Conservation (phyloP, 2,329 filamentous ascomycete species). For the Lasiodiplodia sp. region DNA sequence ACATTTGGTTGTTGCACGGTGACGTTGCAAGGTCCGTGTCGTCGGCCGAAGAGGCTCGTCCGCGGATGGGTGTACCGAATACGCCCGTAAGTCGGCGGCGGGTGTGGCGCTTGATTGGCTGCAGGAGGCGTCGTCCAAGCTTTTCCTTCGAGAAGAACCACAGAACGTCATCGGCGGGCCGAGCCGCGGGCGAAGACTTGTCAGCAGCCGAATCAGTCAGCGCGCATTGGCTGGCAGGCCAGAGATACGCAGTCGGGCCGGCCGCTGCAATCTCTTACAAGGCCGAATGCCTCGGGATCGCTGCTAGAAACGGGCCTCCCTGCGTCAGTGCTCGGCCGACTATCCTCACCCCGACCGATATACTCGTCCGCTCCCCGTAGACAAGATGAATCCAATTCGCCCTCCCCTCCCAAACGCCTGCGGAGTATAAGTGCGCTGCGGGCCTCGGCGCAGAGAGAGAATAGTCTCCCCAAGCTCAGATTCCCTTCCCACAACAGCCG, state of each 20-base stretch:
- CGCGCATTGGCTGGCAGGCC: neutral
- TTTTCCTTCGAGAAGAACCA: too few species aligned
- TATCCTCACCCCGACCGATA: neutral
- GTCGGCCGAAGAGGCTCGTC: constrained; percentile 12
- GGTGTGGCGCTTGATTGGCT: constrained; percentile 8
- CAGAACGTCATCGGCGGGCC: neutral
- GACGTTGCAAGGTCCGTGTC: neutral
- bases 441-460: neutral
- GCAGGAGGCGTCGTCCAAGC: neutral
- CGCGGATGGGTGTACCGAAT: neutral
- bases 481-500: neutral
- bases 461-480: neutral
- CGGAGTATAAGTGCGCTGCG: constrained; percentile 8
- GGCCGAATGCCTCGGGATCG: neutral
- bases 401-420: neutral
- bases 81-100: neutral
- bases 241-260: constrained; percentile 9
- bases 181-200: neutral
- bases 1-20: neutral
- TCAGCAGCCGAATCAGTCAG: neutral
- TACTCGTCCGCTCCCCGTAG: neutral
- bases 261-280: neutral
- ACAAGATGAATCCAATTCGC: too few species aligned
- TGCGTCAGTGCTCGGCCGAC: constrained; percentile 19
- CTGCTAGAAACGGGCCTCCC: neutral